Evolutionary conservation across 108 stramenopile species (phyloP).

Genomic region (Asterionellopsis glacialis): DNA sequence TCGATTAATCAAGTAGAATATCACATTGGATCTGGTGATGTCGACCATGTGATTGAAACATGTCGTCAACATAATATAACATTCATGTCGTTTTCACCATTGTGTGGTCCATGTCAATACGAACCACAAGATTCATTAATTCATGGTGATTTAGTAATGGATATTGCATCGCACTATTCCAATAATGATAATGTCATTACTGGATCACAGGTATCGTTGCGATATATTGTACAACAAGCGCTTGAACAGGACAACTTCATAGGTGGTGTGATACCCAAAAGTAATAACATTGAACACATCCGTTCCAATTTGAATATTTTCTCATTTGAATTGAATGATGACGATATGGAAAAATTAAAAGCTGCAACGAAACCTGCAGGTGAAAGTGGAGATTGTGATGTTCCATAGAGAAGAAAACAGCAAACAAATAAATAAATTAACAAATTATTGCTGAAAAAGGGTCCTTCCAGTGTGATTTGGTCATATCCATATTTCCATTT

Average conservation of each 20-base stretch:
- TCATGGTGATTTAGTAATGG: constrained; percentile 34
- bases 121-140: constrained; percentile 37
- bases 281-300: constrained; percentile 39
- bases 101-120: constrained; percentile 52
- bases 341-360: constrained; percentile 34
- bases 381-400: constrained; percentile 47
- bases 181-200: constrained; percentile 13
- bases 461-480: too few species aligned
- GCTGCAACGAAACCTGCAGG: constrained; percentile 31
- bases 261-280: constrained; percentile 49
- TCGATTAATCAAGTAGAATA: constrained; percentile 62
- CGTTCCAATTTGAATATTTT: constrained; percentile 39
- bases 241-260: constrained; percentile 17
- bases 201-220: constrained; percentile 44
- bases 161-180: constrained; percentile 26
- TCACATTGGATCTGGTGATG: constrained; percentile 53
- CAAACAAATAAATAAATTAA: too few species aligned
- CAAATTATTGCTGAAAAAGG: too few species aligned
- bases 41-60: constrained; percentile 37
- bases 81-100: constrained; percentile 57
- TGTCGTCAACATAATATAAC: constrained; percentile 36
- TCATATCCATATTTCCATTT: too few species aligned
- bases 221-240: constrained; percentile 56
- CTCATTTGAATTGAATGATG: constrained; percentile 30
- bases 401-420: too few species aligned